Percentiles rank a stretch among this genome's conserved stretches.
phyloP scores from a whole-genome alignment of 805 yeast genomes.

The Starmera pachycereana region DNA sequence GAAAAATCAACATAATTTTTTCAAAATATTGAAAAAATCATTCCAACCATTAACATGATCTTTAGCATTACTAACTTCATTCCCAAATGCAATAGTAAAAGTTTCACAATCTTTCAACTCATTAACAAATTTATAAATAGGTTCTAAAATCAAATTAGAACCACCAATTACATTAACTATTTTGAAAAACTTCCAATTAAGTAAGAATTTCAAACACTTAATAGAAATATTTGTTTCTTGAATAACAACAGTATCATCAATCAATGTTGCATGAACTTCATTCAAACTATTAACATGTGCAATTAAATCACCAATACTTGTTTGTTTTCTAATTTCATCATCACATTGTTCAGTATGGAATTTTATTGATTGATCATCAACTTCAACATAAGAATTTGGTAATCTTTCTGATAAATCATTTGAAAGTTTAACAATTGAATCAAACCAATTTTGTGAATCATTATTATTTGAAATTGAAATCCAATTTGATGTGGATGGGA shows the following conservation, averaged over 20 bases:
- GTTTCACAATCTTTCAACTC: slow-evolving; percentile 31
- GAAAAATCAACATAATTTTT: neutral
- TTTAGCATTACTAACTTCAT: slow-evolving; percentile 45
- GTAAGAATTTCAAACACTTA: slow-evolving; percentile 45
- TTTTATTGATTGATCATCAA: slow-evolving; percentile 67
- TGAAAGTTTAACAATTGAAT: slow-evolving; percentile 43
- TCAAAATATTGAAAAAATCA: slow-evolving; percentile 48
- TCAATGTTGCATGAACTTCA: slow-evolving; percentile 68
- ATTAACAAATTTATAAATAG: slow-evolving; percentile 46
- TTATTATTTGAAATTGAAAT: slow-evolving; percentile 43
- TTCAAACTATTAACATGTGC: slow-evolving; percentile 75
- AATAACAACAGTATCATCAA: slow-evolving; percentile 58
- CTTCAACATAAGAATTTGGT: slow-evolving; percentile 66
- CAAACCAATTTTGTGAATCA: slow-evolving; percentile 47
- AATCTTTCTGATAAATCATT: slow-evolving; percentile 60
- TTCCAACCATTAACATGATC: slow-evolving; percentile 61
- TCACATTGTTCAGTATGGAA: slow-evolving; percentile 66
- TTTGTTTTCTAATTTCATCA: slow-evolving; percentile 50
- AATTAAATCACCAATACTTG: slow-evolving; percentile 74
- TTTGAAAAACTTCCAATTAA: slow-evolving; percentile 16
- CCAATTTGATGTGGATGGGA: slow-evolving; percentile 47
- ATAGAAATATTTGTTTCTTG: slow-evolving; percentile 53
- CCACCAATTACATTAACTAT: slow-evolving; percentile 50
- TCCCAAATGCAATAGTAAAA: slow-evolving; percentile 53
- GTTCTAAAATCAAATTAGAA: slow-evolving; percentile 59